phyloP scores from a whole-genome alignment of 2,329 filamentous ascomycete species.

The Aspergillus ochraceoroseus region DNA sequence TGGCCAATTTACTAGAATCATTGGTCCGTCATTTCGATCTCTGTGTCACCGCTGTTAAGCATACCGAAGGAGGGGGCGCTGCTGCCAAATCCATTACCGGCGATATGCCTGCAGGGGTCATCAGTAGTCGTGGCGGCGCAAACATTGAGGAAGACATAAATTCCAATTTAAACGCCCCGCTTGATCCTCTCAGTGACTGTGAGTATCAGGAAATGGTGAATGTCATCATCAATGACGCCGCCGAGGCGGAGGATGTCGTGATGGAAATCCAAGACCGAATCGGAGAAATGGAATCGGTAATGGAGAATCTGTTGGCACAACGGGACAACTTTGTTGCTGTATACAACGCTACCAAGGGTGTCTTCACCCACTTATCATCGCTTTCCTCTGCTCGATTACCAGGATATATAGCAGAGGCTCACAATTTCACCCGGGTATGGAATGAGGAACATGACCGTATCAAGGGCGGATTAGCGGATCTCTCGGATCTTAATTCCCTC shows the following conservation, averaged over 20 bases:
- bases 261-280: constrained; percentile 68
- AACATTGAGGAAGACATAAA: constrained; percentile 33
- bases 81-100: constrained; percentile 63
- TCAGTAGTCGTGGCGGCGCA: constrained; percentile 35
- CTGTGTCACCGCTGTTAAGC: constrained; percentile 83
- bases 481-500: constrained; percentile 71
- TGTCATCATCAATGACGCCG: constrained; percentile 59
- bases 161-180: constrained; percentile 42
- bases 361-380: constrained; percentile 62
- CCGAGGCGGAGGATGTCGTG: constrained; percentile 59
- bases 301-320: constrained; percentile 59
- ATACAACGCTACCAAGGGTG: constrained; percentile 56
- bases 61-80: constrained; percentile 75
- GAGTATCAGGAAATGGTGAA: constrained; percentile 79
- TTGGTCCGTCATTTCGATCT: constrained; percentile 87
- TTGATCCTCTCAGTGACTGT: constrained; percentile 67
- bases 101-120: constrained; percentile 53
- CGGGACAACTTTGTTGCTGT: constrained; percentile 54
- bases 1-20: constrained; percentile 74
- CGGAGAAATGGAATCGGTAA: constrained; percentile 69
- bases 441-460: constrained; percentile 68
- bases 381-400: constrained; percentile 60
- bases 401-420: constrained; percentile 46
- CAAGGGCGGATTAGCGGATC: constrained; percentile 63
- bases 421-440: constrained; percentile 57